A percentile compares a stretch with the other conserved stretches of the same genome.
These are phyloP conservation scores for Penicillium tannophilum DNA, from an alignment of 495 filamentous ascomycete genomes.

Conservation along the genomic window DNA sequence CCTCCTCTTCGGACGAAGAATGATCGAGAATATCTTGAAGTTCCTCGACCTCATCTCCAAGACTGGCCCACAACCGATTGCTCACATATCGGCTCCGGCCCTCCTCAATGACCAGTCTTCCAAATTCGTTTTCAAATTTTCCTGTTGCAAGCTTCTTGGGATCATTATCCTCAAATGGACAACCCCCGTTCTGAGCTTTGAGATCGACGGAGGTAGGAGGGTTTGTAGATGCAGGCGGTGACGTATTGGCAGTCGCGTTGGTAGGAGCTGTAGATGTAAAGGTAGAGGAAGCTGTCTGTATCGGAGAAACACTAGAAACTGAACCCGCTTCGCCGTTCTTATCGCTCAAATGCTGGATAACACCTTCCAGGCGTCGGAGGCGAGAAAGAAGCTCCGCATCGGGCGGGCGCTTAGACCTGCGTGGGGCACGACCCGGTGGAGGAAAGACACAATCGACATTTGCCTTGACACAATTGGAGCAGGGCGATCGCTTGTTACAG, in stretches of 20 bases:
- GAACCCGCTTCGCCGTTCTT: constrained; percentile 20
- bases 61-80: constrained; percentile 84
- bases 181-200: constrained; percentile 20
- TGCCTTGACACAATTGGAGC: constrained; percentile 79
- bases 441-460: constrained; percentile 84
- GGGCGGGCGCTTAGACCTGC: constrained; percentile 64
- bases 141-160: constrained; percentile 30
- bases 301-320: constrained; percentile 13
- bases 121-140: constrained; percentile 67
- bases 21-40: constrained; percentile 70
- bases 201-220: constrained; percentile 4
- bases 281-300: constrained; percentile 6
- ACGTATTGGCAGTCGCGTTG: not conserved
- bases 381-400: constrained; percentile 79
- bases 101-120: constrained; percentile 81
- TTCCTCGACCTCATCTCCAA: constrained; percentile 82
- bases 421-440: constrained; percentile 76
- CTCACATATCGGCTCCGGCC: constrained; percentile 83
- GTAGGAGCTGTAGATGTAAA: constrained; percentile 5
- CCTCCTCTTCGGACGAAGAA: constrained; percentile 66
- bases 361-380: constrained; percentile 75
- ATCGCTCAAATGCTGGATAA: constrained; percentile 67
- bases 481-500: constrained; percentile 83
- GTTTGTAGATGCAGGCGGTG: constrained; percentile 8
- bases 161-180: constrained; percentile 32